phyloP scores from a whole-genome alignment of 305 asterid genomes.

The Fraxinus xanthoxyloides region DNA sequence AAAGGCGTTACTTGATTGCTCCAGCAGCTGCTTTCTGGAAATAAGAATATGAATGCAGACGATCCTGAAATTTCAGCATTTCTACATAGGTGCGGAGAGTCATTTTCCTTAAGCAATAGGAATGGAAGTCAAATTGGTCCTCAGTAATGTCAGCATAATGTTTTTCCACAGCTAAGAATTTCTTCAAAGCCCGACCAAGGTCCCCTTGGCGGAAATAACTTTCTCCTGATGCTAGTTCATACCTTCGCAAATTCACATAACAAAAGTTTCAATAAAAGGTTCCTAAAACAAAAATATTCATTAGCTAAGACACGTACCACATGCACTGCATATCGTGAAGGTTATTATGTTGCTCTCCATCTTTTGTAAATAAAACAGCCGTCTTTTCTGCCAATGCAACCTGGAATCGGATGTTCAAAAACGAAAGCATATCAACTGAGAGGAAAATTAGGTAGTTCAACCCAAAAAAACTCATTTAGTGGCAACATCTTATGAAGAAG shows the following conservation, averaged over 20 bases:
- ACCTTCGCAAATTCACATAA: slow-evolving; percentile 55
- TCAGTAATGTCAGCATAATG: slow-evolving; percentile 94
- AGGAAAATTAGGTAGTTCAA: no score
- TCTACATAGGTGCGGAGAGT: slow-evolving; percentile 85
- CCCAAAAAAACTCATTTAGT: no score
- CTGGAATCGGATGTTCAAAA: slow-evolving; percentile 39
- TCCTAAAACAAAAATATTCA: background rate
- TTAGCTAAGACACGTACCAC: slow-evolving; percentile 60
- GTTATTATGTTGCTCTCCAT: slow-evolving; percentile 96
- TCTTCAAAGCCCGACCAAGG: slow-evolving; percentile 94
- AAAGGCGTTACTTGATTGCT: slow-evolving; percentile 56
- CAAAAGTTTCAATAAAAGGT: slow-evolving; percentile 8
- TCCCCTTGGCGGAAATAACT: slow-evolving; percentile 87
- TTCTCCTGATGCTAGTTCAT: slow-evolving; percentile 94
- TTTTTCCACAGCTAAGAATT: slow-evolving; percentile 91
- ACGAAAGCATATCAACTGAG: slow-evolving; percentile 19
- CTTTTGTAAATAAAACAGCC: slow-evolving; percentile 94
- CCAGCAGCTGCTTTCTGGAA: slow-evolving; percentile 92
- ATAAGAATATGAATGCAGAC: slow-evolving; percentile 85
- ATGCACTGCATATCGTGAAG: slow-evolving; percentile 99
- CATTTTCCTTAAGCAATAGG: slow-evolving; percentile 96
- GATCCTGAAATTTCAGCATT: slow-evolving; percentile 92
- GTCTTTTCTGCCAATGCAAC: slow-evolving; percentile 90
- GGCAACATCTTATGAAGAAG: background rate
- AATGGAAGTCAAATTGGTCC: slow-evolving; percentile 97